Evolutionary conservation across 2,329 filamentous ascomycete species (phyloP), one percentile per base, ranked within the genome.

Genomic region (Tolypocladium amazonense): DNA sequence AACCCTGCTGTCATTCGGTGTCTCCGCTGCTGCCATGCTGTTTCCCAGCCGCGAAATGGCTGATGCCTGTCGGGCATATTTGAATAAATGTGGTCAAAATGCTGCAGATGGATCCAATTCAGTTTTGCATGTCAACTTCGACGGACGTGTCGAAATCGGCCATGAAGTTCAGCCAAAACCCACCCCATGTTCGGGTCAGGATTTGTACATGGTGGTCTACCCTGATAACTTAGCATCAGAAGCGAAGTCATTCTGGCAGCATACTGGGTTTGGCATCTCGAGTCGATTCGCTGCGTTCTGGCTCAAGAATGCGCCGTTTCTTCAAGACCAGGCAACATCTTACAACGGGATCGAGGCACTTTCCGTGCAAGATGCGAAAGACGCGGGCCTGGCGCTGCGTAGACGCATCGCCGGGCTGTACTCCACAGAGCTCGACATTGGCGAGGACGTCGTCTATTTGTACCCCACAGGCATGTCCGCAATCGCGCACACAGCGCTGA

Each of bases 391-490:
- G 9, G 45, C 12, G 0, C 59, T 71, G 1, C 60, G 58, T 14
- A 59, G 57, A 43, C 60, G 62, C 18, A 66, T 71, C 41, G 64
- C 64, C 2, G 45, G 56, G n/a, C 54, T 68, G 6, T 56, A 65
- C 0, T 65, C 66, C 0, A 65, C 67, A 1, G 64, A 60, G 14
- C 43, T 41, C 9, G 58, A 45, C 38, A n/a, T 66, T 4, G 23
- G 23, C 8, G n/a, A 20, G 6, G 61, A 67, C 2, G 77, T 81
- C 62, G 73, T 84, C 0, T 81, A 74, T 56, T 69, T 83, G 4
- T 81, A 78, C 62, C 73, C 74, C 15, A 77, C 75, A 2, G 81
- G 81, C 25, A 84, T 83, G 81, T 75, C 77, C 2, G 73, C 76
- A n/a, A 78, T 84, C 18, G 64, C 63, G 6, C 65, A 66, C 23